Evolutionary conservation across 2,329 filamentous ascomycete species (phyloP).

Genomic region (Penicillium sclerotigenum): DNA sequence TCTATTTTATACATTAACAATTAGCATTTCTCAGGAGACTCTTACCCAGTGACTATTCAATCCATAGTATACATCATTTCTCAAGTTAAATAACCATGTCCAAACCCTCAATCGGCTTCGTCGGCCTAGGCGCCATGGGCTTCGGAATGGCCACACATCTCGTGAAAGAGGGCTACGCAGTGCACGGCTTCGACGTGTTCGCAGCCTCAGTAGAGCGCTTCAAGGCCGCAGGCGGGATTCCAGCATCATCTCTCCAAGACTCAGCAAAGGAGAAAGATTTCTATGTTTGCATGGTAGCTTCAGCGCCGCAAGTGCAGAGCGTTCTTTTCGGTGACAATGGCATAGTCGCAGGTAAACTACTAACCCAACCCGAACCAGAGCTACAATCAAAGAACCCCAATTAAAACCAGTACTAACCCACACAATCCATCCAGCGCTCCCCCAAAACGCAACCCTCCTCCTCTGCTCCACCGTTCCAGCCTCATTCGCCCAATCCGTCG

Average conservation of each 20-base stretch:
- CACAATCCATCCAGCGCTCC: conserved; percentile 40
- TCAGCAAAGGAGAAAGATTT: conserved; percentile 59
- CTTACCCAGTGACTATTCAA: neutral
- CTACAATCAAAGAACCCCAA: too few species aligned
- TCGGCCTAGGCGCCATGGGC: conserved; percentile 77
- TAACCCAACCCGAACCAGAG: neutral
- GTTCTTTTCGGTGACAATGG: conserved; percentile 62
- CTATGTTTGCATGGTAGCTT: conserved; percentile 74
- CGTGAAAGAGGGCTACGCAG: conserved; percentile 62
- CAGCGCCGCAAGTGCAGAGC: conserved; percentile 63
- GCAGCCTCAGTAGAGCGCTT: conserved; percentile 65
- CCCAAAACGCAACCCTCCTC: conserved; percentile 59
- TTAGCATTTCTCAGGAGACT: neutral
- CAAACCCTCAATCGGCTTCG: conserved; percentile 60
- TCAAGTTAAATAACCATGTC: conserved; percentile 26
- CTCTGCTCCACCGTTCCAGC: conserved; percentile 70
- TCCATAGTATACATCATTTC: neutral
- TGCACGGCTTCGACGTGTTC: conserved; percentile 71
- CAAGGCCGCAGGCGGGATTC: conserved; percentile 58
- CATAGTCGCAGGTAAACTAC: conserved; percentile 35
- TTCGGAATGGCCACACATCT: conserved; percentile 77
- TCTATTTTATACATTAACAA: neutral
- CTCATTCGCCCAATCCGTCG: conserved; percentile 61
- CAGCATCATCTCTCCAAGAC: conserved; percentile 58
- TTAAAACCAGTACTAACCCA: neutral